Evolutionary conservation across 306 rosid species (phyloP), one percentile per base, ranked within the genome.

Genomic region (Ochetophila trinervis): DNA sequence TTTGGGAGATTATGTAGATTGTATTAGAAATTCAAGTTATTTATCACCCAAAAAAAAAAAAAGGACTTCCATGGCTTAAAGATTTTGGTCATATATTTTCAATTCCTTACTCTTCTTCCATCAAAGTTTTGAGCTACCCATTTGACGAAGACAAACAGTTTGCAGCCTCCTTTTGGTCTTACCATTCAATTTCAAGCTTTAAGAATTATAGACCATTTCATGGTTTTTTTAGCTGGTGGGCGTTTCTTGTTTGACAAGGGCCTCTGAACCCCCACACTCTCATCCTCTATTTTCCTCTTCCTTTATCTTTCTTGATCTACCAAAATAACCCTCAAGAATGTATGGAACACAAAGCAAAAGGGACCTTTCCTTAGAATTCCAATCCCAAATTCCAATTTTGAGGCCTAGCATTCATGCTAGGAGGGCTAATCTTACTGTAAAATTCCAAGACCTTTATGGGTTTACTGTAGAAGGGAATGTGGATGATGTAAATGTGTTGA

Each of bases 381-480:
- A 86, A 77, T 73, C 97, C 35, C 97, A 94, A 71, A 75, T 83
- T 1, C 76, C 94, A 57, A 65, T 90, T 66, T 74, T 89, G 80
- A 85, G 99, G 88, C 99, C 97, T 0, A 94, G 99, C 84, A 90
- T 94, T 79, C 88, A 94, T 67, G 64, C 95, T 14, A 84, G 97
- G 74, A 79, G 97, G 61, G 99, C 99, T 10, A 88, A 94, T 83
- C 85, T 94, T 22, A 86, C 94, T 0, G 99, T 94, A 13, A 94
- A 94, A 75, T 94, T 94, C 67, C 99, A 94, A 79, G 99, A 94
- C 82, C 95, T 94, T 49, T 94, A 94, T 68, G 96, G 90, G 51
- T 94, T 94, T 68, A 76, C 91, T 5, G 99, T 94, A 20, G 99
- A 94, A 79, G 99, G 99, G 78, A 94, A 88, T 90, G 99, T 94